These are phyloP conservation scores for Emericellopsis atlantica DNA, from an alignment of 2,329 filamentous ascomycete species.

Conservation along the genomic window DNA sequence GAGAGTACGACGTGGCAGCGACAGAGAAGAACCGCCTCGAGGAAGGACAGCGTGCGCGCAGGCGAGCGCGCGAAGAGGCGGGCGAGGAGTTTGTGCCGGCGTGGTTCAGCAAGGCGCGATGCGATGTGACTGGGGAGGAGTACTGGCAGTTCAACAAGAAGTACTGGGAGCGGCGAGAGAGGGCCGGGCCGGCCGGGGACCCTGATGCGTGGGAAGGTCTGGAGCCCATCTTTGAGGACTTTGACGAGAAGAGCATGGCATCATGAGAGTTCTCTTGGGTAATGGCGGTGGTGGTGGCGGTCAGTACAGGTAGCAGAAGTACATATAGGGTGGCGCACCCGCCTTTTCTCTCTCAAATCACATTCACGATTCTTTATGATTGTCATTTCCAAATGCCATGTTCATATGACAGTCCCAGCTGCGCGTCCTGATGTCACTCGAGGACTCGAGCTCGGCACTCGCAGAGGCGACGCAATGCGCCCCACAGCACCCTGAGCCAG, in stretches of 20 bases:
- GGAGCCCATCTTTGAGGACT: slow-evolving; percentile 58
- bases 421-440: too few relatives aligned
- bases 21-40: slow-evolving; percentile 91
- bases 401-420: too few relatives aligned
- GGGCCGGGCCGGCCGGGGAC: slow-evolving; percentile 47
- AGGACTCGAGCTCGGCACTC: too few relatives aligned
- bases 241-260: not conserved
- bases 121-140: slow-evolving; percentile 71
- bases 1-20: slow-evolving; percentile 88
- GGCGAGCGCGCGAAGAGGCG: slow-evolving; percentile 58
- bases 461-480: too few relatives aligned
- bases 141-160: slow-evolving; percentile 83
- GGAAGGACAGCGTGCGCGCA: slow-evolving; percentile 71
- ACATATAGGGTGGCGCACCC: too few relatives aligned
- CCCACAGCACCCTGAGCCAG: too few relatives aligned
- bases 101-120: slow-evolving; percentile 69
- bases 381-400: too few relatives aligned
- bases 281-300: too few relatives aligned
- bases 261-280: not conserved
- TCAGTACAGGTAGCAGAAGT: not conserved
- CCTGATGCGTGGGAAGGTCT: slow-evolving; percentile 51
- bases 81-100: slow-evolving; percentile 75
- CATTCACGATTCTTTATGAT: too few relatives aligned
- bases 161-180: slow-evolving; percentile 71
- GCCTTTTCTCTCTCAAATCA: too few relatives aligned